Percentiles rank a stretch among this genome's conserved stretches.
Conservation (phyloP, 139 green algal genomes). For the Chlamydomonas incerta region DNA sequence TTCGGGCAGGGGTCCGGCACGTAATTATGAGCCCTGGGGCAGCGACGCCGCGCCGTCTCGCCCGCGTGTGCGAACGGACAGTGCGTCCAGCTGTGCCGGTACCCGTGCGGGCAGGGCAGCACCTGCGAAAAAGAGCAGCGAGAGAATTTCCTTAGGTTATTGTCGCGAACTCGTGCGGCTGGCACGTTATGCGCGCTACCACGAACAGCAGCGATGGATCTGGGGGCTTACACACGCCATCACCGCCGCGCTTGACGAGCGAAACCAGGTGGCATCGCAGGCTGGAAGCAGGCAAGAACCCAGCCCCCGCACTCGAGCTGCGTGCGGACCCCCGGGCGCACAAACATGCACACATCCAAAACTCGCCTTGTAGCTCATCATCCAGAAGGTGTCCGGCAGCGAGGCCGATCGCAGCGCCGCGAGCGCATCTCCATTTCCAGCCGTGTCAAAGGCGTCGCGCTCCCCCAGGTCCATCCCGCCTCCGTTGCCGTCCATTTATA, state of each 20-base stretch:
- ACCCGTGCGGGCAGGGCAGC: conserved; percentile 38
- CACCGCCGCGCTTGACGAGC: too few relatives aligned
- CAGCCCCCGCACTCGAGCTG: not conserved
- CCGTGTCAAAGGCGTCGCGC: not conserved
- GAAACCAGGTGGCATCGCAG: not conserved
- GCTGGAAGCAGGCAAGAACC: not conserved
- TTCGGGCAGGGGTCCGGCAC: conserved; percentile 45
- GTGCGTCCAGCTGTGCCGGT: conserved; percentile 82
- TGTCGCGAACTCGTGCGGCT: too few relatives aligned
- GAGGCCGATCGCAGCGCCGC: not conserved
- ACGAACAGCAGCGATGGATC: too few relatives aligned
- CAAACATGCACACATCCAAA: not conserved
- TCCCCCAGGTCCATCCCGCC: not conserved
- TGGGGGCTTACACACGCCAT: too few relatives aligned
- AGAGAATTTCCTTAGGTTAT: too few relatives aligned
- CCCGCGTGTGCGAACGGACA: conserved; percentile 92
- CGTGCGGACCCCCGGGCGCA: too few relatives aligned
- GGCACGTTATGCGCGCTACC: too few relatives aligned
- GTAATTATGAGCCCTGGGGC: conserved; percentile 82
- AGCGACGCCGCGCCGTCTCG: conserved; percentile 88
- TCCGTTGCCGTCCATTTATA: not conserved
- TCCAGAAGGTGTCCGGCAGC: conserved; percentile 27
- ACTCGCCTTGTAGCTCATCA: conserved; percentile 10
- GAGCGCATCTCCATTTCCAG: conserved; percentile 7
- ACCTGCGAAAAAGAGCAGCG: not conserved